These are phyloP conservation scores for Umbelopsis sp. DNA, from an alignment of 192 early-diverging fungal genomes.

Conservation along the genomic window DNA sequence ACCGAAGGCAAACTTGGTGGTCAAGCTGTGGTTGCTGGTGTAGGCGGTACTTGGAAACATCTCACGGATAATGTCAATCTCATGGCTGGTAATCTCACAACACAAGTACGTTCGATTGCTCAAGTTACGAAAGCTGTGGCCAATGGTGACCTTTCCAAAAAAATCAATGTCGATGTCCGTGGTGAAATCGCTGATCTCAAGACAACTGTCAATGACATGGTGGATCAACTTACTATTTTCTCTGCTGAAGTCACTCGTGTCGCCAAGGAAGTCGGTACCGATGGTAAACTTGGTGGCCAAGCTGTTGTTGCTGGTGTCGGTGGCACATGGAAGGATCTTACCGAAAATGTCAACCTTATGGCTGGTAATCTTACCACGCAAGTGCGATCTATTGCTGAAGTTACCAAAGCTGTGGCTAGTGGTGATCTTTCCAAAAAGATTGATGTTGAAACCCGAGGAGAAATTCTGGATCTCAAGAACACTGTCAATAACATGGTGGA, in stretches of 20 bases:
- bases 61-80: constrained; percentile 64
- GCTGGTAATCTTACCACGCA: constrained; percentile 63
- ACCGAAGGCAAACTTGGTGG: constrained; percentile 65
- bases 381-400: constrained; percentile 67
- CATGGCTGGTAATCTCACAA: constrained; percentile 65
- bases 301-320: constrained; percentile 59
- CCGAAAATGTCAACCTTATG: constrained; percentile 66
- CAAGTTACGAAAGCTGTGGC: constrained; percentile 57
- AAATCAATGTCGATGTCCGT: constrained; percentile 52
- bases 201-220: constrained; percentile 66
- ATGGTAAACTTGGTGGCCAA: constrained; percentile 66
- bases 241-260: constrained; percentile 68
- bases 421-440: constrained; percentile 70
- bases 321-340: constrained; percentile 66
- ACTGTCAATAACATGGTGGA: constrained; percentile 74
- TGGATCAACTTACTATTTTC: constrained; percentile 52
- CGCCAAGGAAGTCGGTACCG: constrained; percentile 66
- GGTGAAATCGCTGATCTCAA: constrained; percentile 70
- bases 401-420: constrained; percentile 59
- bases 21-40: constrained; percentile 49
- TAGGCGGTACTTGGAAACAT: constrained; percentile 62
- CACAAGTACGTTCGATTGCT: constrained; percentile 61
- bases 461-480: constrained; percentile 65
- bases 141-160: constrained; percentile 52
- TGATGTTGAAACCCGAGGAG: constrained; percentile 59